Evolutionary conservation across 371 early-diverging fungal genomes (phyloP).

Genomic region (Mucor mucedo): DNA sequence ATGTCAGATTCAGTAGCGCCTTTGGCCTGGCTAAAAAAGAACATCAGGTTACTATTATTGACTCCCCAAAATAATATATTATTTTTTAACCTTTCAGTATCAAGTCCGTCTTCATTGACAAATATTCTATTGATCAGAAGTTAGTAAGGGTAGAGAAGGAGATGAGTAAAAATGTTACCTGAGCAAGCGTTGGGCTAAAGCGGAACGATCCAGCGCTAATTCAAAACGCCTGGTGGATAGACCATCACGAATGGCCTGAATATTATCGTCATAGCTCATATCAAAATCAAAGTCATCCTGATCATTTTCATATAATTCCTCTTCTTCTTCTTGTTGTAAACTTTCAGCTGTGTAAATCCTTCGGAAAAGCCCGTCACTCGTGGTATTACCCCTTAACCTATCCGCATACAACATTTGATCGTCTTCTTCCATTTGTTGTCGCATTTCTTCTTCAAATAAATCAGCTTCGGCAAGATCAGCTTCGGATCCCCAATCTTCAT

Average conservation of each 20-base stretch:
- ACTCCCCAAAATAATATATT: too few relatives aligned
- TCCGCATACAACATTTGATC: neutral
- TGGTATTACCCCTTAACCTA: neutral
- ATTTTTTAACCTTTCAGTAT: neutral
- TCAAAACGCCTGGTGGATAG: neutral
- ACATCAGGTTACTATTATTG: neutral
- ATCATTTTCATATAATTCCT: neutral
- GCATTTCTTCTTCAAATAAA: neutral
- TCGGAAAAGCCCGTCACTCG: neutral
- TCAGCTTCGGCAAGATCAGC: neutral
- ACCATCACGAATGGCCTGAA: neutral
- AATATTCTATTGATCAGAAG: neutral
- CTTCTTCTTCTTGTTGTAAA: neutral
- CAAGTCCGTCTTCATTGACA: neutral
- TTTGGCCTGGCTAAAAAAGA: neutral
- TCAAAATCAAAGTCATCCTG: constrained; percentile 5
- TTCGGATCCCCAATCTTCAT: neutral
- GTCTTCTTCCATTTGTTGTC: neutral
- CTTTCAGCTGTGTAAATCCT: neutral
- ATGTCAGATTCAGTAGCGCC: constrained; percentile 12
- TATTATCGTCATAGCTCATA: constrained; percentile 1
- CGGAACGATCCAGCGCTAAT: neutral
- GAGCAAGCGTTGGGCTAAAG: neutral
- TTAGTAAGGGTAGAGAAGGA: too few relatives aligned
- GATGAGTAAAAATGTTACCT: neutral